Conservation (phyloP, 2,329 filamentous ascomycete species). For the Drechslera avenae region DNA sequence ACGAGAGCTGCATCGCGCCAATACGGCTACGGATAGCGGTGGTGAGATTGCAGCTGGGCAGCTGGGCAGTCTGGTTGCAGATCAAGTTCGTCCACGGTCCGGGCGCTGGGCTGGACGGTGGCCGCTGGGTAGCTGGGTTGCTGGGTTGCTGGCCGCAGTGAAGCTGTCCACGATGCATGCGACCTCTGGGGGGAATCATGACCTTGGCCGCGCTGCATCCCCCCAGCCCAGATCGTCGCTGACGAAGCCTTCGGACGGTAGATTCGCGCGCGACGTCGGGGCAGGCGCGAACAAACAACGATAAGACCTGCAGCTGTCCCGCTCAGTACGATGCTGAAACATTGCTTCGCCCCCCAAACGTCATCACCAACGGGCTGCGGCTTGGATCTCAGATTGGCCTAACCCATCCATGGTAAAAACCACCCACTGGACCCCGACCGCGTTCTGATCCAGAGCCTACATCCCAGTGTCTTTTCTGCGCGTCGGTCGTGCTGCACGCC, state of each 20-base stretch:
- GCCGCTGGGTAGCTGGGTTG: neutral
- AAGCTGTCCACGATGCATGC: too few relatives aligned
- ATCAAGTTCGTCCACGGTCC: slow-evolving; percentile 26
- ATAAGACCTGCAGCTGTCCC: slow-evolving; percentile 6
- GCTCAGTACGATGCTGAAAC: slow-evolving; percentile 11
- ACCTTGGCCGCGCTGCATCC: neutral
- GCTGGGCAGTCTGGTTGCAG: slow-evolving; percentile 13
- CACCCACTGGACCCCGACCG: neutral
- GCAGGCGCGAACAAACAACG: neutral
- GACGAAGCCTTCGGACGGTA: neutral
- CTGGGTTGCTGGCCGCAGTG: too few relatives aligned
- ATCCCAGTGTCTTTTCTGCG: neutral
- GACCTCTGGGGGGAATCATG: too few relatives aligned
- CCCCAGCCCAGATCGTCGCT: neutral
- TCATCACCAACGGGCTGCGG: slow-evolving; percentile 8
- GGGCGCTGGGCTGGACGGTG: slow-evolving; percentile 1
- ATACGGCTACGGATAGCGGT: neutral
- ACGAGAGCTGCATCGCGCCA: slow-evolving; percentile 6
- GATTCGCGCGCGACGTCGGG: neutral
- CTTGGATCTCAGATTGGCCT: neutral
- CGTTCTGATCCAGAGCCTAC: slow-evolving; percentile 2
- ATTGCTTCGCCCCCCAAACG: slow-evolving; percentile 16
- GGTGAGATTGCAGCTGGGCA: slow-evolving; percentile 12
- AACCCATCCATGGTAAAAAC: slow-evolving; percentile 2
- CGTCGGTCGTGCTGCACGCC: slow-evolving; percentile 1